Evolutionary conservation across 306 rosid genomes (phyloP).

Genomic region (Boehmeria nivea): DNA sequence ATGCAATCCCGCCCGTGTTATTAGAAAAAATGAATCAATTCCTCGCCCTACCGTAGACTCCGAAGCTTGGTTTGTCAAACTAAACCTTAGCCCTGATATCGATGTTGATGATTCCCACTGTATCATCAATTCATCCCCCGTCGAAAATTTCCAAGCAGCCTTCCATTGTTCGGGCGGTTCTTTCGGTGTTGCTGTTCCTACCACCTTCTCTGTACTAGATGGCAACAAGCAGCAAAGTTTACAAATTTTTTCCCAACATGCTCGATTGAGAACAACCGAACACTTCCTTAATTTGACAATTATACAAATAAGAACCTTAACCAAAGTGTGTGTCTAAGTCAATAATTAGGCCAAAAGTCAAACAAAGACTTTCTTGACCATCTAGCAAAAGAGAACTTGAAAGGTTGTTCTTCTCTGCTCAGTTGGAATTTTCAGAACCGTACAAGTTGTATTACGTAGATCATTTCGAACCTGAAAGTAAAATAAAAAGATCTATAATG

Average conservation of each 20-base stretch:
- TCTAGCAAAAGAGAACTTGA: background rate
- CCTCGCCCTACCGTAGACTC: constrained; percentile 51
- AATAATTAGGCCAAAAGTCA: no score
- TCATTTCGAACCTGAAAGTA: no score
- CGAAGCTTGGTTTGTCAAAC: constrained; percentile 42
- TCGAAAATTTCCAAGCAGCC: constrained; percentile 71
- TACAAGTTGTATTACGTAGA: background rate
- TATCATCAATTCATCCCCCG: constrained; percentile 68
- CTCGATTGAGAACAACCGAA: background rate
- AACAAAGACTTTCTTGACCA: no score
- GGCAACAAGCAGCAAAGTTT: constrained; percentile 34
- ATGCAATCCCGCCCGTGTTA: constrained; percentile 1
- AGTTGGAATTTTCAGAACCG: no score
- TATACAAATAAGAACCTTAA: no score
- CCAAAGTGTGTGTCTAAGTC: no score
- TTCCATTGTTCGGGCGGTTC: constrained; percentile 59
- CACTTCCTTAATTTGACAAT: background rate
- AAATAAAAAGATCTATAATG: no score
- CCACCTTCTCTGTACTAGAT: constrained; percentile 88
- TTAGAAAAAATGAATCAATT: background rate
- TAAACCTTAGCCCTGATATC: constrained; percentile 47
- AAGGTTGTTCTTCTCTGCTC: background rate
- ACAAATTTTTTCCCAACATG: constrained; percentile 15
- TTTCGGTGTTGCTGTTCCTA: constrained; percentile 82
- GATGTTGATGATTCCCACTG: constrained; percentile 55